Evolutionary conservation across 2,329 filamentous ascomycete species (phyloP), one percentile per base, ranked within the genome.

Genomic region (Xylariales sp.): DNA sequence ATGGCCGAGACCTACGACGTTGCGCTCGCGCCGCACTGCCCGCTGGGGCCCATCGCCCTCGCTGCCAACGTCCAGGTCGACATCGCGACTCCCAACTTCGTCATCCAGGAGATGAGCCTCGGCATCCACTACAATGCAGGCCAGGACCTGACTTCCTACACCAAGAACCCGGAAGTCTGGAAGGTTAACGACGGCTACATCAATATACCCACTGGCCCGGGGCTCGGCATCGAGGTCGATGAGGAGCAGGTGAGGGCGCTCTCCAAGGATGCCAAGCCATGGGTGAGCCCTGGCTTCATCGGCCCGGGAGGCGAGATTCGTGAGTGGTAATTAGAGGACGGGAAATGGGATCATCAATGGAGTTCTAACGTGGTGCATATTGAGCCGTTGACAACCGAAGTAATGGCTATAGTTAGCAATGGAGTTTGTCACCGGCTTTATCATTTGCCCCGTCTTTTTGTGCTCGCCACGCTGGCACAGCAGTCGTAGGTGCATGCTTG

Each of bases 1-100:
- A 84, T 87, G 76, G 78, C 77, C 0, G 84, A 88, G 59, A 72
- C 83, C 0, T 88, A 88, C 49, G 84, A 88, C 53, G 79, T 86
- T 2, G 78, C 82, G 0, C 67, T 88, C 29, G 85, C 84, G 14
- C 84, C 85, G 2, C 84, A 88, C 49, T 88, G 83, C 47, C 84
- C 84, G 0, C 59, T 88, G 0, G 85, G 85, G 0, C 84, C 85
- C 0, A 82, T 89, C 34, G 82, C 85, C 0, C 64, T 88, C 13
- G 85, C 85, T 1, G 85, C 85, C 0, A 80, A 73, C 39, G 67
- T 88, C 28, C 84, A 88, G 45, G 74, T 88, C 2, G 80, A 78
- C 17, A 66, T 74, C 15, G 65, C 61, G 8, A 76, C 65, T n/a
- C 23, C 23, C 8, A 25, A n/a, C n/a, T 25, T 25, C n/a, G 23